A percentile compares a stretch with the other conserved stretches of the same genome.
Conservation (phyloP, 306 rosid genomes). For the cucumber (Cucumis sativus) region DNA sequence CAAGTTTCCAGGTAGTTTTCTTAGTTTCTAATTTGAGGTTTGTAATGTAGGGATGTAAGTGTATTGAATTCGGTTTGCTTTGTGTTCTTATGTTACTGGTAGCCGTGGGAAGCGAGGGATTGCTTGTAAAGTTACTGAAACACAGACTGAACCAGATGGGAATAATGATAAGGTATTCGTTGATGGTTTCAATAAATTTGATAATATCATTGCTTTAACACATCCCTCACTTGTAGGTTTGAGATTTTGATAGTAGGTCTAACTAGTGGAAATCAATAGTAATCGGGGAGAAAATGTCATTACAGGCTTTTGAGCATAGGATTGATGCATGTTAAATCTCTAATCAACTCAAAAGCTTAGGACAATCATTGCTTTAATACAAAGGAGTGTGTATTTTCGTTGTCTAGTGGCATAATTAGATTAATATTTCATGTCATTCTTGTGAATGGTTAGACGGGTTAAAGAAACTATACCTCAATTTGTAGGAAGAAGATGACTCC, state of each 20-base stretch:
- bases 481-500: conserved; percentile 44
- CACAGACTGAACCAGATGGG: conserved; percentile 38
- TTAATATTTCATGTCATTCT: not conserved
- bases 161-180: conserved; percentile 51
- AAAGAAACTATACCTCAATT: not conserved
- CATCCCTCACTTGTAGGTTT: too few relatives aligned
- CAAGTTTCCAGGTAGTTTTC: conserved; percentile 29
- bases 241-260: too few relatives aligned
- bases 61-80: not conserved
- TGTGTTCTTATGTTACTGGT: not conserved
- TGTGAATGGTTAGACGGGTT: not conserved
- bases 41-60: not conserved
- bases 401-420: not conserved
- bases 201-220: too few relatives aligned
- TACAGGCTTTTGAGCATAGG: too few relatives aligned
- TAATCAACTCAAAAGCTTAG: too few relatives aligned
- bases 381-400: not conserved
- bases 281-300: too few relatives aligned
- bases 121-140: conserved; percentile 49
- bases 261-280: too few relatives aligned
- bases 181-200: too few relatives aligned
- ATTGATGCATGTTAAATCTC: too few relatives aligned
- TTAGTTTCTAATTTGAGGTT: not conserved
- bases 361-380: too few relatives aligned
- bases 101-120: conserved; percentile 29